Conservation (phyloP, 441 rosid species). For the Isatis lusitanica region DNA sequence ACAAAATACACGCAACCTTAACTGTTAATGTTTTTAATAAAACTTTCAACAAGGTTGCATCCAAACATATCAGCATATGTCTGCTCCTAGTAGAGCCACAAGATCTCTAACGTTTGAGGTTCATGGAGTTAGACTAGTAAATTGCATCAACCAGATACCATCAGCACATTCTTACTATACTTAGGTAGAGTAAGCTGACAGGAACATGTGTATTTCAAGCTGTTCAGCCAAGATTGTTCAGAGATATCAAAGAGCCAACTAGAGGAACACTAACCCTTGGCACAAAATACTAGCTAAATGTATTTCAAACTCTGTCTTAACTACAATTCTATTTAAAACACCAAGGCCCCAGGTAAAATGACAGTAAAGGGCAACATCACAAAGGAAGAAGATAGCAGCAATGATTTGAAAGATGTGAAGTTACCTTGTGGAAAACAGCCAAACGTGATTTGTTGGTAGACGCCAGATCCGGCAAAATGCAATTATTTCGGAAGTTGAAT, state of each 20-base stretch:
- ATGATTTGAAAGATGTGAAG: background rate
- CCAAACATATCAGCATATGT: conserved; percentile 5
- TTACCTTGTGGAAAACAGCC: conserved; percentile 95
- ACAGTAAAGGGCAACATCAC: conserved; percentile 3
- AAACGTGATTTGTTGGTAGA: conserved; percentile 87
- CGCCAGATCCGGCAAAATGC: conserved; percentile 92
- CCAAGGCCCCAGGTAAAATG: background rate
- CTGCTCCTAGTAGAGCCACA: conserved; percentile 8
- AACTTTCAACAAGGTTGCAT: background rate
- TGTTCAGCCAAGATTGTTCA: background rate
- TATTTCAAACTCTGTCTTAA: conserved; percentile 1
- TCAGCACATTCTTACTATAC: background rate
- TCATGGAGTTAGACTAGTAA: background rate
- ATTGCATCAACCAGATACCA: conserved; percentile 5
- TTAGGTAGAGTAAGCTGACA: background rate
- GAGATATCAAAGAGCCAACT: conserved; percentile 1
- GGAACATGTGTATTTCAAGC: background rate
- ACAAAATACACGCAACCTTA: conserved; percentile 15
- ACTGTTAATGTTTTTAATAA: conserved; percentile 3
- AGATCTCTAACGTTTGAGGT: conserved; percentile 13
- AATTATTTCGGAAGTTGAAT: conserved; percentile 85
- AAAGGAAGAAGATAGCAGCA: background rate
- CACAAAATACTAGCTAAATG: background rate
- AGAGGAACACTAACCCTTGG: background rate
- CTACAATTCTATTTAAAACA: background rate